Evolutionary conservation across 257 asterid genomes (phyloP), one percentile per base, ranked within the genome.

Genomic region (Rubia yunnanensis): DNA sequence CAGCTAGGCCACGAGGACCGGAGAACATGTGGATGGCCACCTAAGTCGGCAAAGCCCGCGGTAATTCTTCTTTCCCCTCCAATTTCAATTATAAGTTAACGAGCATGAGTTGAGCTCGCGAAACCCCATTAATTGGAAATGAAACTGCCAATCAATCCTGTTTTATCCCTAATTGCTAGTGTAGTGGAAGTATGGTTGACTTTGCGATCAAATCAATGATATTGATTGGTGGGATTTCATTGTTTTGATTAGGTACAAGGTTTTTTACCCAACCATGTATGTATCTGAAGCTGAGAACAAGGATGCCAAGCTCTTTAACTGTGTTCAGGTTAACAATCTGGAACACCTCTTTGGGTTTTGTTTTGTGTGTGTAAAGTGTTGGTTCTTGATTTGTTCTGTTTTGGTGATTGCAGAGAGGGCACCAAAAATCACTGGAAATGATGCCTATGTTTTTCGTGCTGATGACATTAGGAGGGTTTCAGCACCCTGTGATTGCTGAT

Each of bases 361-460:
- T n/a, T n/a, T 28, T 67, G 20, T 44, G n/a, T n/a, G n/a, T n/a
- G n/a, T n/a, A n/a, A n/a, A n/a, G 50, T 44, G 7, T 6, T 20
- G 5, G 23, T 59, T 54, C 39, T 60, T n/a, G 65, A 20, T n/a
- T 44, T 44, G 36, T 34, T 31, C 23, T 70, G 18, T 1, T 27
- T 52, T 34, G 60, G 48, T 73, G 65, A 46, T 55, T 74, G 86
- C 87, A 89, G 99, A 87, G 99, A 65, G 99, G 97, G 20, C 99
- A 92, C 82, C 99, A 92, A 85, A 92, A 92, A 77, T 87, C 99
- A 44, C 72, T 92, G 65, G 99, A 92, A 81, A 20, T 73, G 83
- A 84, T 89, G 96, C 92, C 99, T 15, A 32, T 68, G 69, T 83
- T 80, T 69, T 82, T 89, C 81, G 30, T 73, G 73, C 65, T 86